phyloP scores from a whole-genome alignment of 2,329 filamentous ascomycete genomes.

The Claviceps paspali region DNA sequence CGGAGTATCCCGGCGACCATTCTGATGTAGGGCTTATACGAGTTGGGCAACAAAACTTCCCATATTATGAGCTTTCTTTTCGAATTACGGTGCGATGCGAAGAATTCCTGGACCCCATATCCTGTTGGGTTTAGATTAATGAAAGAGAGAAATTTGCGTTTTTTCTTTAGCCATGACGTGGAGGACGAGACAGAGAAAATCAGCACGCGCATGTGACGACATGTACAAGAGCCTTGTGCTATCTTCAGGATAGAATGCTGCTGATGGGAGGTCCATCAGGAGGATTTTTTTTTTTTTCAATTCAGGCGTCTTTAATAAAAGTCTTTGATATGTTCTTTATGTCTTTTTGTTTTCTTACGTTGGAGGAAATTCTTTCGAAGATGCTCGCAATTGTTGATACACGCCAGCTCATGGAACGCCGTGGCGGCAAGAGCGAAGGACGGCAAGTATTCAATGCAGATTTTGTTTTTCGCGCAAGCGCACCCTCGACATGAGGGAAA shows the following conservation, averaged over 20 bases:
- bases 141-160: slow-evolving; percentile 1
- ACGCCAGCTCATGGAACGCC: neutral
- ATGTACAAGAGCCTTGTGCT: slow-evolving; percentile 2
- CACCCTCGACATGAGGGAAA: neutral
- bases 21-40: slow-evolving; percentile 2
- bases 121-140: slow-evolving; percentile 2
- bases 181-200: slow-evolving; percentile 4
- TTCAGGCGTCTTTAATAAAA: slow-evolving; percentile 6
- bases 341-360: slow-evolving; percentile 1
- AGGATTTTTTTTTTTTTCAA: slow-evolving; percentile 1
- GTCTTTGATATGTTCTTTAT: no score
- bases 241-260: slow-evolving; percentile 2
- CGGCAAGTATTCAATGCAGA: neutral
- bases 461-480: neutral
- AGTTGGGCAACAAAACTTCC: slow-evolving; percentile 7
- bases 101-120: slow-evolving; percentile 33
- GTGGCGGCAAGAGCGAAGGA: neutral
- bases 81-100: slow-evolving; percentile 14
- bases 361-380: neutral
- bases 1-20: slow-evolving; percentile 3
- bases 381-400: no score
- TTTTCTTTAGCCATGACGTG: slow-evolving; percentile 1
- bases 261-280: slow-evolving; percentile 1
- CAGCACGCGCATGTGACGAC: slow-evolving; percentile 1
- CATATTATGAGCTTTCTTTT: slow-evolving; percentile 4